These are phyloP conservation scores for Aspergillus asperescens DNA, from an alignment of 495 filamentous ascomycete genomes.

Conservation along the genomic window DNA sequence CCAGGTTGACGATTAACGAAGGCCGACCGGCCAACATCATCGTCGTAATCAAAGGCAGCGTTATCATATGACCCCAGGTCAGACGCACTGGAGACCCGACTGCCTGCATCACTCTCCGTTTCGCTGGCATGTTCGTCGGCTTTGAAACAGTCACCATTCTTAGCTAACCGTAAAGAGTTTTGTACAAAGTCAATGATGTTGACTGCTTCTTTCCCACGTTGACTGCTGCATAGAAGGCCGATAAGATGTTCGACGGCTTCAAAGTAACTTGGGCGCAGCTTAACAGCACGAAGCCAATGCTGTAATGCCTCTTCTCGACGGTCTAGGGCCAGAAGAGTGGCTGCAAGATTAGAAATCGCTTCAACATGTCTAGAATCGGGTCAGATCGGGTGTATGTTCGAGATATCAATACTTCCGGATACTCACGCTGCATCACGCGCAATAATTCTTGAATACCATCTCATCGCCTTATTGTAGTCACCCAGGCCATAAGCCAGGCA, in stretches of 20 bases:
- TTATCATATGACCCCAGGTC: slow-evolving; percentile 50
- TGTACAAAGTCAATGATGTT: slow-evolving; percentile 90
- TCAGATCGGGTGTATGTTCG: background rate
- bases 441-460: slow-evolving; percentile 86
- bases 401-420: background rate
- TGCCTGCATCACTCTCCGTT: slow-evolving; percentile 50
- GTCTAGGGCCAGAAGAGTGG: slow-evolving; percentile 77
- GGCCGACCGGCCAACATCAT: slow-evolving; percentile 35
- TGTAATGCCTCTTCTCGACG: slow-evolving; percentile 78
- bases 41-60: slow-evolving; percentile 53
- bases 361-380: slow-evolving; percentile 71
- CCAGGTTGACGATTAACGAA: slow-evolving; percentile 24
- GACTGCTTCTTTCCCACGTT: slow-evolving; percentile 80
- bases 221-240: slow-evolving; percentile 74
- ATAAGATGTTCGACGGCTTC: slow-evolving; percentile 97
- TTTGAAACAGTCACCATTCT: slow-evolving; percentile 45
- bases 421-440: slow-evolving; percentile 71
- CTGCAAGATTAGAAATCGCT: slow-evolving; percentile 89
- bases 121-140: slow-evolving; percentile 52
- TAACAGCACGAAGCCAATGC: slow-evolving; percentile 81
- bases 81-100: slow-evolving; percentile 44
- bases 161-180: slow-evolving; percentile 55
- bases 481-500: slow-evolving; percentile 91
- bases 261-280: slow-evolving; percentile 80
- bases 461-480: slow-evolving; percentile 76